Base-by-base conservation (phyloP, 768 basidiomycete genomes). In the Termitomyces sp. region DNA sequence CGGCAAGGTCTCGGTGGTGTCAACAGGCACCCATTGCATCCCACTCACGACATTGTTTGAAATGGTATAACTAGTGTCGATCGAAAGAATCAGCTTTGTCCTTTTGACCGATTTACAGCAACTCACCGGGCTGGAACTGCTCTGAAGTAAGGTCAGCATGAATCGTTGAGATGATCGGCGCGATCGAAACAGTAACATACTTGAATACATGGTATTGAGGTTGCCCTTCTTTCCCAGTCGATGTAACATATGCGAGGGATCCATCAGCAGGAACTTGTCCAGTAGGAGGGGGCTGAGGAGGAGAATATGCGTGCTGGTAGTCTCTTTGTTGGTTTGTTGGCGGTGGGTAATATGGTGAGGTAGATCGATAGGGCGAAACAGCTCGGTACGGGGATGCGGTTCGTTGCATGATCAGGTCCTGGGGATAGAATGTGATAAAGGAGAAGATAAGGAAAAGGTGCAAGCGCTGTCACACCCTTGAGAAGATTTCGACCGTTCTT, bases 101-200 rank as follows among this genome's bases (percentile, higher is more conserved):
- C 46, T 46, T 22, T 36, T n/a, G 9, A 46, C 12, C 33, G 45
- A 32, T 35, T 36, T n/a, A 56, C 52, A 57, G 35, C 20, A 48
- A 72, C 76, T 57, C 70, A 90, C 91, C 89, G 91, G 42, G 90
- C 89, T 60, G 87, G 73, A 44, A 90, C 86, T 58, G 89, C 90
- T 75, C 90, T 91, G 60, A 65, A 68, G 44, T 46, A 55, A 61
- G 63, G 66, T 60, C 59, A 59, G 66, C 57, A 52, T 54, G 36
- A 70, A 65, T 66, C 60, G 22, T 63, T 52, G 56, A 61, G 32
- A 44, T 39, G 55, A 58, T 61, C 52, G 56, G 42, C 32, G 20
- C 51, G 55, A 45, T 49, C 55, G 60, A 42, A n/a, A 35, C 38
- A 28, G 28, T 28, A 28, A 74, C 85, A 64, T 67, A 89, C 90